These are phyloP conservation scores for Phytopythium sindhum DNA, from an alignment of 352 stramenopile species.

Conservation along the genomic window DNA sequence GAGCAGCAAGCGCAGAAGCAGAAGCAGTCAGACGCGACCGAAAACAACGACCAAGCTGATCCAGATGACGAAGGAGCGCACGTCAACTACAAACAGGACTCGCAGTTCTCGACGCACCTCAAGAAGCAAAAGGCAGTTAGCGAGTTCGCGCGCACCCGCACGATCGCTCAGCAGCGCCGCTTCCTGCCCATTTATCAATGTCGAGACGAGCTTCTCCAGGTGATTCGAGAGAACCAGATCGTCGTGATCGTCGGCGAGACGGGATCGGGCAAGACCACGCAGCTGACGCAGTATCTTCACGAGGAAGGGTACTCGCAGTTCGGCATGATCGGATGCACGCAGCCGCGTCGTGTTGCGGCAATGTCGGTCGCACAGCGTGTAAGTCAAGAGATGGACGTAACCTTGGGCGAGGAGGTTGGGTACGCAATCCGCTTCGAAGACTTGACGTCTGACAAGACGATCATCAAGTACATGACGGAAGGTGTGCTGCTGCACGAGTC, in stretches of 20 bases:
- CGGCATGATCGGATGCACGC: constrained; percentile 95
- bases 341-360: constrained; percentile 97
- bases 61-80: constrained; percentile 34
- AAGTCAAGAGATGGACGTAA: constrained; percentile 95
- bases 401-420: constrained; percentile 87
- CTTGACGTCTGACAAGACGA: constrained; percentile 91
- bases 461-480: constrained; percentile 98
- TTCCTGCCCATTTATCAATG: constrained; percentile 96
- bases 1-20: constrained; percentile 19
- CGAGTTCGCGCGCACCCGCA: constrained; percentile 96
- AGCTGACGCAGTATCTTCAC: constrained; percentile 95
- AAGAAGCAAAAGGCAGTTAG: constrained; percentile 90
- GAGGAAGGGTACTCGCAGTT: constrained; percentile 90
- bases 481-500: constrained; percentile 92
- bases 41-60: constrained; percentile 27
- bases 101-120: constrained; percentile 93
- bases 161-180: constrained; percentile 94
- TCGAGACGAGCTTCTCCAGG: constrained; percentile 94
- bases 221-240: constrained; percentile 98
- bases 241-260: constrained; percentile 99
- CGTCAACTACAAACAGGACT: constrained; percentile 94
- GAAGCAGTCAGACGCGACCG: not conserved
- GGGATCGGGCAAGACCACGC: constrained; percentile 97
- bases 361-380: constrained; percentile 99
- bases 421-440: constrained; percentile 96